phyloP scores from a whole-genome alignment of 176 grass and related monocot genomes.

The Phoenix dactylifera region DNA sequence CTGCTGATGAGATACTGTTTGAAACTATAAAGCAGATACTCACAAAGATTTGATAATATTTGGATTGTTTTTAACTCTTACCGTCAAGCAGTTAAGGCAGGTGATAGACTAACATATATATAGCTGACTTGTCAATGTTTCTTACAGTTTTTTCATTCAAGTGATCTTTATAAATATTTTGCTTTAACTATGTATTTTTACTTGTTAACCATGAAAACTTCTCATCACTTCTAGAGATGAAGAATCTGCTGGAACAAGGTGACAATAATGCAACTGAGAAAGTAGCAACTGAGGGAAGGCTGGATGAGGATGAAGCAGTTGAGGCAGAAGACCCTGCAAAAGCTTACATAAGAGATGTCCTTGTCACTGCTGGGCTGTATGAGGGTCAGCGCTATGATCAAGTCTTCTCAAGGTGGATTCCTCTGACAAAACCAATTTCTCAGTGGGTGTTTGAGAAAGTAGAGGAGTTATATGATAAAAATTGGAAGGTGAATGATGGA shows the following conservation, averaged over 20 bases:
- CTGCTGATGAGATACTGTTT: too few relatives aligned
- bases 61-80: too few relatives aligned
- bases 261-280: constrained; percentile 18
- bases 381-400: constrained; percentile 14
- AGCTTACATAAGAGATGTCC: constrained; percentile 49
- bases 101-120: too few relatives aligned
- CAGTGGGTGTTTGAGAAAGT: constrained; percentile 55
- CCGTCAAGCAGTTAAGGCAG: too few relatives aligned
- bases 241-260: constrained; percentile 18
- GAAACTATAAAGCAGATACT: too few relatives aligned
- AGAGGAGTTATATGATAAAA: constrained; percentile 16
- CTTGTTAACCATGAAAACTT: background rate
- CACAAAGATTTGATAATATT: too few relatives aligned
- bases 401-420: constrained; percentile 15
- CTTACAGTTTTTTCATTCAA: background rate
- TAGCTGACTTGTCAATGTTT: too few relatives aligned
- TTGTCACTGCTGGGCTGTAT: constrained; percentile 45
- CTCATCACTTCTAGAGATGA: constrained; percentile 28
- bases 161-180: background rate
- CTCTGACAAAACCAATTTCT: constrained; percentile 40
- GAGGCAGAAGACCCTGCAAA: constrained; percentile 35
- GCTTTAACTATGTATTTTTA: background rate
- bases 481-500: background rate
- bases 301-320: constrained; percentile 6
- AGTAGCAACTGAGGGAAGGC: constrained; percentile 15